Evolutionary conservation across 768 basidiomycete species (phyloP).

Genomic region (Agaricus blazei): DNA sequence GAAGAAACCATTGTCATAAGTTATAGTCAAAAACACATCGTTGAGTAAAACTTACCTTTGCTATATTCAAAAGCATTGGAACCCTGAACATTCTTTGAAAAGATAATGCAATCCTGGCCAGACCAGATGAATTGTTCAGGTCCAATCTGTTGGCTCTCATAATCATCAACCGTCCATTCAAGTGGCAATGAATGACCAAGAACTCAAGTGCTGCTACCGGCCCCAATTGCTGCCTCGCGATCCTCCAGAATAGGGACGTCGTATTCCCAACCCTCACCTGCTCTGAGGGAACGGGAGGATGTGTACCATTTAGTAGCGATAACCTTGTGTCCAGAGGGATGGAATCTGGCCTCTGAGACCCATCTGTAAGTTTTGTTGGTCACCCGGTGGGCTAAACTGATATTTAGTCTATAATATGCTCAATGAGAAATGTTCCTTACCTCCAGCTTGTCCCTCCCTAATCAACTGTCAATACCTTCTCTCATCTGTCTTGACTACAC

Average conservation of each 20-base stretch:
- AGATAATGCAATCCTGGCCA: slow-evolving; percentile 54
- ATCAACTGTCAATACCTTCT: slow-evolving; percentile 44
- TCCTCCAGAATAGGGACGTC: slow-evolving; percentile 37
- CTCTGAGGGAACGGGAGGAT: no score
- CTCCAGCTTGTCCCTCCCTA: slow-evolving; percentile 50
- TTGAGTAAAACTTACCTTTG: slow-evolving; percentile 44
- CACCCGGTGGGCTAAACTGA: slow-evolving; percentile 35
- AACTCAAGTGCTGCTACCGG: slow-evolving; percentile 47
- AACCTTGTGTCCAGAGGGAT: slow-evolving; percentile 56
- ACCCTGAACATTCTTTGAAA: slow-evolving; percentile 60
- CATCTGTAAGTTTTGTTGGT: slow-evolving; percentile 75
- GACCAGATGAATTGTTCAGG: slow-evolving; percentile 62
- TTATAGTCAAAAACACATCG: no score
- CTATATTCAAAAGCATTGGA: slow-evolving; percentile 48
- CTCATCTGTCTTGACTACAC: slow-evolving; percentile 21
- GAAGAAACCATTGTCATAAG: background rate
- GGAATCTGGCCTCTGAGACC: slow-evolving; percentile 67
- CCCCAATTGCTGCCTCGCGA: slow-evolving; percentile 23
- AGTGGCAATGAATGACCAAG: slow-evolving; percentile 51
- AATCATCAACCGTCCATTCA: slow-evolving; percentile 41
- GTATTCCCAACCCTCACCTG: slow-evolving; percentile 30
- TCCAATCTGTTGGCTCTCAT: no score
- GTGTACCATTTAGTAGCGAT: slow-evolving; percentile 30
- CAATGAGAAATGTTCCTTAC: slow-evolving; percentile 23
- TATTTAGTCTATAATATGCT: background rate